A percentile compares a stretch with the other conserved stretches of the same genome.
Conservation (phyloP, 257 asterid genomes). For the Fraxinus quadrangulata region DNA sequence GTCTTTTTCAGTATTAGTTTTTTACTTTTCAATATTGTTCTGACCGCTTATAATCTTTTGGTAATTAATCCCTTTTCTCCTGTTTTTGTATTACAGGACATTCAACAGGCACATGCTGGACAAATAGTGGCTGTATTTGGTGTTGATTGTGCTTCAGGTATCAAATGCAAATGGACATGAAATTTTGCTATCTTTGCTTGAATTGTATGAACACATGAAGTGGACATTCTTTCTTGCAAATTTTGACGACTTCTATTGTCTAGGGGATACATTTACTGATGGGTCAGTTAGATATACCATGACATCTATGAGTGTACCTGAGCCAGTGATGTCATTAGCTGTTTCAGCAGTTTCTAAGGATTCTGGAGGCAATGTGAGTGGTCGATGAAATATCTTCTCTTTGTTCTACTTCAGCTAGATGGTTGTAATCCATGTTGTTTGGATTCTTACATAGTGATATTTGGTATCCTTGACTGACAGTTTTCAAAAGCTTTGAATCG, state of each 20-base stretch:
- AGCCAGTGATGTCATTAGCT: conserved; percentile 99
- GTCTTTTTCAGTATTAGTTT: not conserved
- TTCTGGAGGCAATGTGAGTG: conserved; percentile 92
- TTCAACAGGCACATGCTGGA: conserved; percentile 98
- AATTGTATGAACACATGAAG: conserved; percentile 1
- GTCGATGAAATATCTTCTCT: conserved; percentile 5
- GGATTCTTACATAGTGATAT: conserved; percentile 8
- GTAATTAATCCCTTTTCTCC: conserved; percentile 3
- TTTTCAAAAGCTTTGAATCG: conserved; percentile 98
- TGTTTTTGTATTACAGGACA: conserved; percentile 59
- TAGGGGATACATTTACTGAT: conserved; percentile 98
- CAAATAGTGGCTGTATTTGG: conserved; percentile 99
- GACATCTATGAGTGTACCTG: conserved; percentile 99
- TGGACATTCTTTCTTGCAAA: conserved; percentile 19
- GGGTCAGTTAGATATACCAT: conserved; percentile 93
- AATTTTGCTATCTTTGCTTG: conserved; percentile 4
- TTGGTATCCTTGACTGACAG: conserved; percentile 47
- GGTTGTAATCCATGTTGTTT: conserved; percentile 12
- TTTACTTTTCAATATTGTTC: not conserved
- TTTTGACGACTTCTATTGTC: conserved; percentile 11
- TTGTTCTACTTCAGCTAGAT: conserved; percentile 21
- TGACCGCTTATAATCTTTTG: conserved; percentile 15
- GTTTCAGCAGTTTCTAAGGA: conserved; percentile 93
- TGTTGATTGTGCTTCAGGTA: conserved; percentile 98
- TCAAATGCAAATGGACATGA: conserved; percentile 3